Conservation (phyloP, 352 stramenopile species). For the Globisporangium solare region DNA sequence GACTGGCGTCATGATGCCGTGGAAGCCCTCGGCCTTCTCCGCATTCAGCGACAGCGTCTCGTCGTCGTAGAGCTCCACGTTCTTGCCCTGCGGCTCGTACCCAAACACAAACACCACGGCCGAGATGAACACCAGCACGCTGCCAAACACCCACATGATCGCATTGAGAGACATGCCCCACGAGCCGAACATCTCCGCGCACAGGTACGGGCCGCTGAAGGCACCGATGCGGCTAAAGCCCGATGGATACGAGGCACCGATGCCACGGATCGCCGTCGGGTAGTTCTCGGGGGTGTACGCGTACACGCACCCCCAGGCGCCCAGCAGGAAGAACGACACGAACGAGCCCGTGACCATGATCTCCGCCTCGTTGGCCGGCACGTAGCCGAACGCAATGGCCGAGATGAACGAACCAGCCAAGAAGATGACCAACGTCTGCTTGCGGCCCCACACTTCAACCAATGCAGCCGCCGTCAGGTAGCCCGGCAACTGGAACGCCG, state of each 20-base stretch:
- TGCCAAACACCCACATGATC: slow-evolving; percentile 71
- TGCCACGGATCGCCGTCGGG: slow-evolving; percentile 57
- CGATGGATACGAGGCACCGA: slow-evolving; percentile 53
- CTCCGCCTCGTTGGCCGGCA: slow-evolving; percentile 25
- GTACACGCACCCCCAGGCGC: slow-evolving; percentile 61
- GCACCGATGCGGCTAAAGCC: slow-evolving; percentile 62
- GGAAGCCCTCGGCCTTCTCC: background rate
- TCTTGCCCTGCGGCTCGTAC: slow-evolving; percentile 59
- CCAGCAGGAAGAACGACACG: slow-evolving; percentile 63
- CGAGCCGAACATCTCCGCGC: slow-evolving; percentile 43
- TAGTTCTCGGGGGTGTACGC: slow-evolving; percentile 76
- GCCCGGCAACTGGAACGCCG: slow-evolving; percentile 47
- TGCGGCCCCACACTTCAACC: slow-evolving; percentile 45
- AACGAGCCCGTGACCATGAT: slow-evolving; percentile 44
- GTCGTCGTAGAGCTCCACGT: slow-evolving; percentile 49
- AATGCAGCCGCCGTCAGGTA: slow-evolving; percentile 49
- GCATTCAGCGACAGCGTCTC: background rate
- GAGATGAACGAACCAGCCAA: slow-evolving; percentile 36
- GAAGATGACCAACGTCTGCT: slow-evolving; percentile 45
- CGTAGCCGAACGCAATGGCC: slow-evolving; percentile 59
- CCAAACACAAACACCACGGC: slow-evolving; percentile 47
- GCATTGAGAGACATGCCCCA: slow-evolving; percentile 47
- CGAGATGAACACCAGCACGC: slow-evolving; percentile 44
- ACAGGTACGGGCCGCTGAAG: slow-evolving; percentile 58
- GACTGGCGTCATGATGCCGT: background rate